phyloP scores from a whole-genome alignment of 352 stramenopile species.

The Paralagenidium karlingii region DNA sequence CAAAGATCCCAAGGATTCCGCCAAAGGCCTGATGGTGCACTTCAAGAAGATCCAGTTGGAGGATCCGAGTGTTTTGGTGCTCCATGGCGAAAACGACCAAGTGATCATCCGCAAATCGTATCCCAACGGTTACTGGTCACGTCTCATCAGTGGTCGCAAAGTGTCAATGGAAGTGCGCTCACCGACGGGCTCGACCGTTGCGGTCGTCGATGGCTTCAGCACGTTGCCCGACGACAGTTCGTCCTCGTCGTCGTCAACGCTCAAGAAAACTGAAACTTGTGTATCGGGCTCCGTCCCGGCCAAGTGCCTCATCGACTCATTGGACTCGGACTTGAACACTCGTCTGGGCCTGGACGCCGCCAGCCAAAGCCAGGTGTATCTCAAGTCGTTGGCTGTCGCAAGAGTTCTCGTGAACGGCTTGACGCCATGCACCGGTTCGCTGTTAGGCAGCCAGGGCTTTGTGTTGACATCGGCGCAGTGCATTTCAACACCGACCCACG shows the following conservation, averaged over 20 bases:
- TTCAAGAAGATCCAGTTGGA: conserved; percentile 5
- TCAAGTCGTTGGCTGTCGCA: conserved; percentile 10
- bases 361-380: conserved; percentile 11
- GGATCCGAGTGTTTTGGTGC: conserved; percentile 6
- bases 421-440: conserved; percentile 9
- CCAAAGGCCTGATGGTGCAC: conserved; percentile 8
- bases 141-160: conserved; percentile 3
- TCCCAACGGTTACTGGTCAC: conserved; percentile 6
- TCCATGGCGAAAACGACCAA: conserved; percentile 8
- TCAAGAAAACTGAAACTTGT: conserved; percentile 5
- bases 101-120: conserved; percentile 3
- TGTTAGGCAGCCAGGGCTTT: conserved; percentile 8
- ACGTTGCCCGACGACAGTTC: conserved; percentile 1
- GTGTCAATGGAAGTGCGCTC: conserved; percentile 7
- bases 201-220: not conserved
- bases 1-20: too few species aligned
- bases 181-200: too few species aligned
- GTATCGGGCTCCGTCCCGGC: too few species aligned
- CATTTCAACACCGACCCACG: conserved; percentile 6
- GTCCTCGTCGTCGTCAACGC: conserved; percentile 1
- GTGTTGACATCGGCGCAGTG: conserved; percentile 18
- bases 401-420: conserved; percentile 14
- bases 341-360: too few species aligned
- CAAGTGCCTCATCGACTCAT: conserved; percentile 10
- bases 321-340: too few species aligned